Conservation (phyloP, 2,329 filamentous ascomycete genomes). For the Ceratocystis albifundus region DNA sequence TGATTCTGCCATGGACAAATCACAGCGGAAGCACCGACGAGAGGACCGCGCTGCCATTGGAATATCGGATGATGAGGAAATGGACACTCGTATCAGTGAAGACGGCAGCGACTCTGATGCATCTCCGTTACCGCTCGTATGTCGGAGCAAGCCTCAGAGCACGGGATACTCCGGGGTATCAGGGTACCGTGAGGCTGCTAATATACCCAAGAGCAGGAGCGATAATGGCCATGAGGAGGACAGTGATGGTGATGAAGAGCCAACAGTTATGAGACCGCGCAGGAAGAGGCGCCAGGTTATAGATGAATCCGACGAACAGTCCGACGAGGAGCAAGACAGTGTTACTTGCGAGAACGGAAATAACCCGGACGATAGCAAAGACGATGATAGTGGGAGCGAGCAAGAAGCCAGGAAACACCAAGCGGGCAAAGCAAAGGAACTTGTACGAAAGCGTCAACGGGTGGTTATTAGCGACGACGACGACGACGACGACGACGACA, state of each 20-base stretch:
- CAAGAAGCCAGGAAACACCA: neutral
- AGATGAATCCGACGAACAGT: conserved; percentile 2
- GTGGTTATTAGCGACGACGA: conserved; percentile 6
- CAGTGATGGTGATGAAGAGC: neutral
- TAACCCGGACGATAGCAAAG: neutral
- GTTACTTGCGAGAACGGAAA: neutral
- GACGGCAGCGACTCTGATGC: neutral
- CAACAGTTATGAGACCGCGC: neutral
- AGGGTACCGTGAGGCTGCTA: neutral
- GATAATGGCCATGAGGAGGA: neutral
- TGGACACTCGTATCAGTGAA: neutral
- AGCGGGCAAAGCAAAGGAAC: neutral
- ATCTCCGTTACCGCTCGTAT: neutral
- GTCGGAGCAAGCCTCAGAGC: neutral
- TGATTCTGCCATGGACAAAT: neutral
- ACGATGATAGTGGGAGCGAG: neutral
- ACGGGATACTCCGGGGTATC: conserved; percentile 3
- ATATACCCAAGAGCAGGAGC: neutral
- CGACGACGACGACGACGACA: neutral
- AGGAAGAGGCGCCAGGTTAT: conserved; percentile 8
- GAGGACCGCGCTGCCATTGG: neutral
- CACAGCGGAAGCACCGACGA: neutral
- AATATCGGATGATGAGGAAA: conserved; percentile 7
- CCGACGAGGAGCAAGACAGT: neutral
- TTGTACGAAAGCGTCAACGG: conserved; percentile 8